These are phyloP conservation scores for Xylaria sp. DNA, from an alignment of 2,329 filamentous ascomycete species.

Conservation along the genomic window DNA sequence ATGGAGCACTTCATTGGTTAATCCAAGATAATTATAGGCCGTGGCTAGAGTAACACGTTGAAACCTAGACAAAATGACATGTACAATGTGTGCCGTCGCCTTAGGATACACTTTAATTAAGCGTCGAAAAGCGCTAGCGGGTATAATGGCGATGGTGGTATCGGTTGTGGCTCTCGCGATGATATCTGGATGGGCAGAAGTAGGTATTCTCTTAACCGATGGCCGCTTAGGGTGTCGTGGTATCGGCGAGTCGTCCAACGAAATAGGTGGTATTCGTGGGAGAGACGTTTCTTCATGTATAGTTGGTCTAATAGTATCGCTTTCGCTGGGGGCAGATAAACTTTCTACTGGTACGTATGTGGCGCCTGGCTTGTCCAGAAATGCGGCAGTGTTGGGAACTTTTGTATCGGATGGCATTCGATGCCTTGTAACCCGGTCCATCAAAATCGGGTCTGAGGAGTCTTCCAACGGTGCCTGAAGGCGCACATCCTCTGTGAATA, in stretches of 20 bases:
- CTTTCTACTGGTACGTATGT: slow-evolving; percentile 47
- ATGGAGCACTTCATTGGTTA: slow-evolving; percentile 90
- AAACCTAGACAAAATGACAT: slow-evolving; percentile 93
- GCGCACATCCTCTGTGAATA: slow-evolving; percentile 95
- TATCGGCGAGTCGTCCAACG: slow-evolving; percentile 66
- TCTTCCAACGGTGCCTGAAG: slow-evolving; percentile 78
- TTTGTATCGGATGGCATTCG: slow-evolving; percentile 44
- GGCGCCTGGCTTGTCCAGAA: slow-evolving; percentile 30
- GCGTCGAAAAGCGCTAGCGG: slow-evolving; percentile 92
- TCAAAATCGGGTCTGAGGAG: slow-evolving; percentile 46
- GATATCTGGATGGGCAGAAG: slow-evolving; percentile 94
- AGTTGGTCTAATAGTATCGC: slow-evolving; percentile 40
- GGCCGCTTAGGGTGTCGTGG: slow-evolving; percentile 53
- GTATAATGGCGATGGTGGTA: slow-evolving; percentile 98
- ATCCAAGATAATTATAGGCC: slow-evolving; percentile 90
- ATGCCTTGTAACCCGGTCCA: slow-evolving; percentile 46
- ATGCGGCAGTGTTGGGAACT: slow-evolving; percentile 35
- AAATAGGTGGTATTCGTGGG: slow-evolving; percentile 78
- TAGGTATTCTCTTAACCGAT: slow-evolving; percentile 62
- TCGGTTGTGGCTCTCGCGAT: slow-evolving; percentile 96
- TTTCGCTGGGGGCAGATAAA: slow-evolving; percentile 45
- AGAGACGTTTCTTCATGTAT: slow-evolving; percentile 54
- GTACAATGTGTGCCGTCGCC: slow-evolving; percentile 95
- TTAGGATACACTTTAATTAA: slow-evolving; percentile 95
- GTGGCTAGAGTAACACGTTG: slow-evolving; percentile 95